phyloP scores from a whole-genome alignment of 2,329 filamentous ascomycete genomes.

The Gremmenia infestans region DNA sequence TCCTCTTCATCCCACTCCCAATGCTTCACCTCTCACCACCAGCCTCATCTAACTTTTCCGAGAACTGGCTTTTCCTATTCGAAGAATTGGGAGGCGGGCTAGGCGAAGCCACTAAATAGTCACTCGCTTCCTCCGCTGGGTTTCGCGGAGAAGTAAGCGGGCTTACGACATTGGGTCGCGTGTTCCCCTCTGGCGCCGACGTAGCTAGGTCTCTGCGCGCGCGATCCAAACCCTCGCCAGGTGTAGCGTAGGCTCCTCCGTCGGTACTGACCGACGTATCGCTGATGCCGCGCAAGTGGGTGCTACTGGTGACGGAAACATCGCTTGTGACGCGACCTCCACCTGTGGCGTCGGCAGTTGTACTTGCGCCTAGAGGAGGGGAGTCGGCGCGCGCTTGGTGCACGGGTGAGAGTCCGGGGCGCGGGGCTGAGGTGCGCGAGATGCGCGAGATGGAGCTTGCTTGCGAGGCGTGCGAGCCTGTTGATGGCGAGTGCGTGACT shows the following conservation, averaged over 20 bases:
- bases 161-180: constrained; percentile 9
- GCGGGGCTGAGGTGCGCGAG: constrained; percentile 3
- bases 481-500: constrained; percentile 14
- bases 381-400: constrained; percentile 14
- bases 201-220: not conserved
- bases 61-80: constrained; percentile 26
- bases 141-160: constrained; percentile 19
- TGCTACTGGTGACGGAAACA: constrained; percentile 13
- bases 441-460: constrained; percentile 8
- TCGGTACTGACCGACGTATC: constrained; percentile 24
- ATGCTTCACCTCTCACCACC: constrained; percentile 4
- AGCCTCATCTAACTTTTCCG: constrained; percentile 23
- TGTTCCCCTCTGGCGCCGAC: not conserved
- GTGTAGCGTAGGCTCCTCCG: constrained; percentile 12
- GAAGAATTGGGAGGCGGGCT: not conserved
- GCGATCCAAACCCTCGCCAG: not conserved
- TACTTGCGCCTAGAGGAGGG: constrained; percentile 4
- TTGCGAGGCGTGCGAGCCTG: constrained; percentile 18
- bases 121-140: constrained; percentile 6
- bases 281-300: constrained; percentile 24
- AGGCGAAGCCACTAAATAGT: constrained; percentile 14
- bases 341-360: constrained; percentile 1
- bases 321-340: constrained; percentile 7
- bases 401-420: constrained; percentile 11
- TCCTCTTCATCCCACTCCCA: constrained; percentile 16